Evolutionary conservation across 129 eudicot genomes (phyloP), one percentile per base, ranked within the genome.

Genomic region (Calendula officinalis): DNA sequence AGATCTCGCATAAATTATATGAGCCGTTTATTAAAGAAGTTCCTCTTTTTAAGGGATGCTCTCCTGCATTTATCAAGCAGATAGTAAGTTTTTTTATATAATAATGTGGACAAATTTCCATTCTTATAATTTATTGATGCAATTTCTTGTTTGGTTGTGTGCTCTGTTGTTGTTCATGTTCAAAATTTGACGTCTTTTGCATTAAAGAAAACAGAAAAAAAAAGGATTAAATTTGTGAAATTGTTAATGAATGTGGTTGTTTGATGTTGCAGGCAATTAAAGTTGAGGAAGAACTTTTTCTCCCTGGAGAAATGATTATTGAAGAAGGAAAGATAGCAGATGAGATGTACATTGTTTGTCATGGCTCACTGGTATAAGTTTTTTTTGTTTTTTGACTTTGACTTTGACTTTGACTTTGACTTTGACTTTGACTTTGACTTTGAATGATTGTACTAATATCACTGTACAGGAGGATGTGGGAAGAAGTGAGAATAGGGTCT

Each of bases 41-140:
- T 56, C 82, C 89, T 64, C 89, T 86, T 50, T 72, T 86, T 58
- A 77, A 66, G 57, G 95, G 86, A 30, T 86, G 95, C 79, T 86
- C 95, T 5, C 46, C 14, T 39, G 82, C 67, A 40, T 83, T 86
- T 62, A 64, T 71, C 52, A 86, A 74, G 48, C 83, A 86, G 62
- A 77, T 86, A 33, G 94, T 86, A 80, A 77, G 89, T 73, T 53
- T 8, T 70, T 35, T 74, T 22, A 22, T 22, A 22, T 22, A 22
- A 22, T 22, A 22, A 22, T 22, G 15, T 37, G 10, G 36, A 68
- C 5, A 44, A 32, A n/a, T 0, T 12, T 67, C 9, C 16, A 7
- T 68, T 57, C 9, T 55, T 6, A 41, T 67, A 43, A 34, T 59
- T 59, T 12, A 57, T 57, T 57, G 42, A n/a, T 67, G 63, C 17